Conservation (phyloP, 164 flowering plant species). For the Tetrastigma voinierianum region DNA sequence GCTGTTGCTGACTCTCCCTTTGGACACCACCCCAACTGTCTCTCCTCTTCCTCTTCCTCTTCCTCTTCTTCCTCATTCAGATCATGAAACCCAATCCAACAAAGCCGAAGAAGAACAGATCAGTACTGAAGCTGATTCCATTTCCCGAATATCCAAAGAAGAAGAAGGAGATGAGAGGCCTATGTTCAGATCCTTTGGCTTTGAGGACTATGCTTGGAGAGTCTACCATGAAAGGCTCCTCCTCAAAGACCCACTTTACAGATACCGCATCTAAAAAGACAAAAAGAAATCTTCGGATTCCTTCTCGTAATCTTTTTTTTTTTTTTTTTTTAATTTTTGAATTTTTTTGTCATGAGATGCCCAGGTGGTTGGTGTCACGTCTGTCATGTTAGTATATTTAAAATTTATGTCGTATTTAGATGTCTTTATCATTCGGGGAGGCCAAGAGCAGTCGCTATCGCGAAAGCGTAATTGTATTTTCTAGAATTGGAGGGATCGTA, state of each 20-base stretch:
- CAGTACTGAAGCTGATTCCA: slow-evolving; percentile 1
- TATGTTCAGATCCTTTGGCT: slow-evolving; percentile 47
- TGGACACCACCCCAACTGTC: slow-evolving; percentile 34
- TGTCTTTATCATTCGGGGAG: too few relatives aligned
- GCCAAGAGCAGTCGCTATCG: too few relatives aligned
- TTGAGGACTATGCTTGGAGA: slow-evolving; percentile 87
- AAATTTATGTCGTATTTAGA: too few relatives aligned
- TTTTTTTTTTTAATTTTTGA: too few relatives aligned
- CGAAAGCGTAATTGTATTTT: too few relatives aligned
- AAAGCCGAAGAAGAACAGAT: neutral
- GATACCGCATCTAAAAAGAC: slow-evolving; percentile 38
- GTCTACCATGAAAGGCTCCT: slow-evolving; percentile 57
- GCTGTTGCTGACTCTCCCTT: slow-evolving; percentile 60
- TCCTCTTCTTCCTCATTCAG: neutral
- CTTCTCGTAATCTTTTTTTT: too few relatives aligned
- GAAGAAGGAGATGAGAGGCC: neutral
- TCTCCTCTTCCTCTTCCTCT: slow-evolving; percentile 35
- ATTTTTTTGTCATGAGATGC: too few relatives aligned
- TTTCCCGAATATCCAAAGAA: neutral
- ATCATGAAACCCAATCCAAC: neutral
- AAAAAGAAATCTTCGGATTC: too few relatives aligned
- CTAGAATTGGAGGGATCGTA: too few relatives aligned
- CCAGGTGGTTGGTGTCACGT: too few relatives aligned
- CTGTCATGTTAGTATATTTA: too few relatives aligned
- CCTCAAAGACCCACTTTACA: slow-evolving; percentile 60